phyloP scores from a whole-genome alignment of 768 basidiomycete genomes.

The Psilocybe subaeruginosa region DNA sequence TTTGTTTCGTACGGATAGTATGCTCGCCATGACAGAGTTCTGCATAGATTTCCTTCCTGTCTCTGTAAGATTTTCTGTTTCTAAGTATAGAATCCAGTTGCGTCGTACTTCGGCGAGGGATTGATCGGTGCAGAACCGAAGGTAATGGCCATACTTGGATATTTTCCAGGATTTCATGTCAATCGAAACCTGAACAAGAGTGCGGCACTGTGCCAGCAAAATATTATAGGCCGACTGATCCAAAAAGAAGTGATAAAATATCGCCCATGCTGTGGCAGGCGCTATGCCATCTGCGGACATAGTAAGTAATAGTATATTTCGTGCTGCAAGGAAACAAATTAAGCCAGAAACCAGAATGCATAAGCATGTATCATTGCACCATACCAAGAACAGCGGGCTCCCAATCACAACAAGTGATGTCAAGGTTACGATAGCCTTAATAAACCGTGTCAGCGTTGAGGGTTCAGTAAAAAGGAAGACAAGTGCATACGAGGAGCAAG shows the following conservation, averaged over 20 bases:
- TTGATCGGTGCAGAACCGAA: constrained; percentile 39
- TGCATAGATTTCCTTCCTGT: constrained; percentile 23
- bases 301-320: constrained; percentile 50
- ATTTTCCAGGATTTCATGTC: constrained; percentile 39
- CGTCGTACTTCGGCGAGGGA: constrained; percentile 41
- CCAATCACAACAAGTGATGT: constrained; percentile 55
- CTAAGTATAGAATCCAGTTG: constrained; percentile 42
- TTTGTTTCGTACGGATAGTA: too few relatives aligned
- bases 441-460: not conserved
- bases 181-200: constrained; percentile 35
- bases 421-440: constrained; percentile 31
- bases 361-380: too few relatives aligned
- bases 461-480: too few relatives aligned
- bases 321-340: constrained; percentile 32
- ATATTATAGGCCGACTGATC: constrained; percentile 35
- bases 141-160: constrained; percentile 37
- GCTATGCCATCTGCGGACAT: constrained; percentile 38
- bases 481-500: not conserved
- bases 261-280: constrained; percentile 37
- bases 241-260: constrained; percentile 53
- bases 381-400: constrained; percentile 51
- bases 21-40: too few relatives aligned
- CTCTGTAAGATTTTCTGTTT: constrained; percentile 27
- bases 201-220: constrained; percentile 38
- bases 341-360: not conserved